These are phyloP conservation scores for Pleurotus tuoliensis DNA, from an alignment of 768 basidiomycete genomes.

Conservation along the genomic window DNA sequence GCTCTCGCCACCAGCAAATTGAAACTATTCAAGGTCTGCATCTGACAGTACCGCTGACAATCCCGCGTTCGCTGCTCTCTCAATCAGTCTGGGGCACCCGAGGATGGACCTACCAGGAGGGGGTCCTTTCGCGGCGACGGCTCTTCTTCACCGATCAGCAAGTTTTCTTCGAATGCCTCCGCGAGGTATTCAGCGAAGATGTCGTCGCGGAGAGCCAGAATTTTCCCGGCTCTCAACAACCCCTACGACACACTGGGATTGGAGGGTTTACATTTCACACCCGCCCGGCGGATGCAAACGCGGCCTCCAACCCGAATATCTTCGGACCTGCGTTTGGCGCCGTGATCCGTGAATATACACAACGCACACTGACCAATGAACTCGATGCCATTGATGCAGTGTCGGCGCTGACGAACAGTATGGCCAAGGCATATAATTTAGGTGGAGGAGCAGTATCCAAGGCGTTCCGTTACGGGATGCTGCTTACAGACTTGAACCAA, in stretches of 20 bases:
- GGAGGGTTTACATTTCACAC: neutral
- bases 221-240: neutral
- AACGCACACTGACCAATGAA: neutral
- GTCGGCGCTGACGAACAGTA: constrained; percentile 2
- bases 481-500: neutral
- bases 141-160: neutral
- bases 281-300: neutral
- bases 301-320: neutral
- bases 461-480: constrained; percentile 3
- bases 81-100: neutral
- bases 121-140: neutral
- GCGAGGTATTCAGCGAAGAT: neutral
- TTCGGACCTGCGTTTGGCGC: neutral
- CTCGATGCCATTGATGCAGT: neutral
- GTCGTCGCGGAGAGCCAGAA: neutral
- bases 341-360: neutral
- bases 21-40: neutral
- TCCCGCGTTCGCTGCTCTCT: neutral
- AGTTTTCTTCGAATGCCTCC: neutral
- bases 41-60: neutral
- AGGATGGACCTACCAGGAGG: constrained; percentile 2
- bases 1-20: neutral
- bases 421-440: neutral
- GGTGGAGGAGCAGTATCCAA: neutral
- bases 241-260: neutral